Conservation (phyloP, 2,329 filamentous ascomycete genomes). For the Colletotrichum destructivum region DNA sequence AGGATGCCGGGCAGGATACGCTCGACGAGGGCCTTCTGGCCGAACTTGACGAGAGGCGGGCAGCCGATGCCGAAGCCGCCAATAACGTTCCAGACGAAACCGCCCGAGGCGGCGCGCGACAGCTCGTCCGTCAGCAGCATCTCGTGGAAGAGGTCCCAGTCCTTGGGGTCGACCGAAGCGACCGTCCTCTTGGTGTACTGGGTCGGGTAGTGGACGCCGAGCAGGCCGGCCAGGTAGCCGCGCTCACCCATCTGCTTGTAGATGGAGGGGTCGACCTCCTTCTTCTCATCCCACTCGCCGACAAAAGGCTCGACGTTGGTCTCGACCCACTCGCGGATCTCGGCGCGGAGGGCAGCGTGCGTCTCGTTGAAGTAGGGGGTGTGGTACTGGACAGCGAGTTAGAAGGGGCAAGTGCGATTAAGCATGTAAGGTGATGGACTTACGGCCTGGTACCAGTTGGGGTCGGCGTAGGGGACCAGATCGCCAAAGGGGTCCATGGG, state of each 20-base stretch:
- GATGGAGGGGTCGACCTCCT: slow-evolving; percentile 87
- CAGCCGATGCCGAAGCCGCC: slow-evolving; percentile 97
- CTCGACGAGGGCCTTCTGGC: slow-evolving; percentile 86
- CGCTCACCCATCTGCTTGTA: slow-evolving; percentile 96
- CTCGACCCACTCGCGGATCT: slow-evolving; percentile 94
- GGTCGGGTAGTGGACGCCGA: slow-evolving; percentile 86
- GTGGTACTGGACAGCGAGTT: slow-evolving; percentile 77
- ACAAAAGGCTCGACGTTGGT: slow-evolving; percentile 91
- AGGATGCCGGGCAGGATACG: slow-evolving; percentile 91
- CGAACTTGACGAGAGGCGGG: slow-evolving; percentile 93
- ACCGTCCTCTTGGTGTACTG: slow-evolving; percentile 81
- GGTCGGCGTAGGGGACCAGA: slow-evolving; percentile 92
- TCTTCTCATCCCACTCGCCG: slow-evolving; percentile 96
- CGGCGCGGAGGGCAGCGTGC: slow-evolving; percentile 90
- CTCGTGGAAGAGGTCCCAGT: slow-evolving; percentile 99
- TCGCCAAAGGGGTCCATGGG: slow-evolving; percentile 88
- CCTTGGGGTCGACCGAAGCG: slow-evolving; percentile 84
- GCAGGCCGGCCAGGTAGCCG: slow-evolving; percentile 92
- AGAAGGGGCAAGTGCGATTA: neutral
- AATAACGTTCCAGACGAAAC: slow-evolving; percentile 96
- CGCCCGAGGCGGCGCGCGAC: slow-evolving; percentile 88
- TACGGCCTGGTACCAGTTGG: slow-evolving; percentile 94
- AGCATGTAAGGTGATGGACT: slow-evolving; percentile 51
- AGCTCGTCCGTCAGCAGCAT: slow-evolving; percentile 95
- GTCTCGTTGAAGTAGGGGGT: slow-evolving; percentile 97